These are phyloP conservation scores for Phymatotrichopsis omnivora DNA, from an alignment of 2,329 filamentous ascomycete genomes.

Conservation along the genomic window DNA sequence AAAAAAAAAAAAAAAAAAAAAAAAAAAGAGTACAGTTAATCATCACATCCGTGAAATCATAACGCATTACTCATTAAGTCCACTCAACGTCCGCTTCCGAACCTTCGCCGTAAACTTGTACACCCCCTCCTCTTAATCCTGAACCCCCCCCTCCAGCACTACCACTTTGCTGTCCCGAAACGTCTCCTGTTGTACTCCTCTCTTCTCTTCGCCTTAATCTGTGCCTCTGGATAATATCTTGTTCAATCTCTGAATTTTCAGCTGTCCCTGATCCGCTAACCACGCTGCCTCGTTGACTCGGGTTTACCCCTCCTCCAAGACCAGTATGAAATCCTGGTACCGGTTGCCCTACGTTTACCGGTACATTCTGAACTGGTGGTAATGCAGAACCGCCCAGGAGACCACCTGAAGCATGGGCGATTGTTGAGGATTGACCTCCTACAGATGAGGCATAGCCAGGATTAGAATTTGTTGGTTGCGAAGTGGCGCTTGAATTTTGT, in stretches of 20 bases:
- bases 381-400: constrained; percentile 14
- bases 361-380: constrained; percentile 9
- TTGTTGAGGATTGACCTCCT: constrained; percentile 19
- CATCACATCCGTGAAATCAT: background rate
- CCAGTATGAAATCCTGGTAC: constrained; percentile 10
- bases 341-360: constrained; percentile 10
- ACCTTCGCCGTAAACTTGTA: constrained; percentile 4
- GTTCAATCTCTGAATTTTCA: constrained; percentile 27
- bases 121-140: constrained; percentile 14
- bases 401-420: constrained; percentile 23
- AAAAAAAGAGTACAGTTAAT: background rate
- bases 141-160: constrained; percentile 5
- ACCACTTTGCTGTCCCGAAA: constrained; percentile 3
- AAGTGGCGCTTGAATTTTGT: background rate
- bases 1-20: background rate
- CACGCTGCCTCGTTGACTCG: constrained; percentile 25
- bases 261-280: constrained; percentile 20
- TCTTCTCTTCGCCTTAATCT: constrained; percentile 24
- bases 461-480: too few species aligned
- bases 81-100: constrained; percentile 15
- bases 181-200: constrained; percentile 25
- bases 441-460: background rate
- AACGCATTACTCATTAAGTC: constrained; percentile 9
- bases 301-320: constrained; percentile 16
- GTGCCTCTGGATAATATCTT: constrained; percentile 24